phyloP scores from a whole-genome alignment of 495 filamentous ascomycete genomes.

The Penicillium coffeae region DNA sequence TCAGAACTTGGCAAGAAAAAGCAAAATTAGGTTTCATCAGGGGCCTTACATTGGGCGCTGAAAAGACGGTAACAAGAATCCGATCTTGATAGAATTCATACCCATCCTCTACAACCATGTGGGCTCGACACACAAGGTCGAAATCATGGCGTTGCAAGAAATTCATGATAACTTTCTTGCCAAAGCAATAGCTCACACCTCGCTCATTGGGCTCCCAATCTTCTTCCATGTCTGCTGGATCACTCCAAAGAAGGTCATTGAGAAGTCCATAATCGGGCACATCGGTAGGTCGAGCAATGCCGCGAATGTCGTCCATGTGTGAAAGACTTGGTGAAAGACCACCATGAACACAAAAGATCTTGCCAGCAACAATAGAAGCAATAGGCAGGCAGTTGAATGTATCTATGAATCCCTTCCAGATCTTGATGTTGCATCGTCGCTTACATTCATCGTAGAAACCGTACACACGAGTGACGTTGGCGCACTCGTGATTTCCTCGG shows the following conservation, averaged over 20 bases:
- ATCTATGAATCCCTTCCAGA: conserved; percentile 99
- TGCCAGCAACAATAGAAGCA: conserved; percentile 91
- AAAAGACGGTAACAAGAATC: conserved; percentile 95
- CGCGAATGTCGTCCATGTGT: conserved; percentile 98
- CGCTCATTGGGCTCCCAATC: conserved; percentile 98
- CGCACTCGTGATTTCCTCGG: conserved; percentile 96
- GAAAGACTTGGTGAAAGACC: conserved; percentile 87
- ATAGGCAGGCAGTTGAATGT: conserved; percentile 97
- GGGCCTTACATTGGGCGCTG: conserved; percentile 85
- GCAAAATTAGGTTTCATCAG: background rate
- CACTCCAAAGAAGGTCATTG: conserved; percentile 96
- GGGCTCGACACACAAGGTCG: conserved; percentile 92
- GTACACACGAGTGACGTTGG: conserved; percentile 97
- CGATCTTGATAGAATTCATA: conserved; percentile 99
- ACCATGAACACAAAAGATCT: conserved; percentile 99
- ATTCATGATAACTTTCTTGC: conserved; percentile 96
- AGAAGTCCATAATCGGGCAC: conserved; percentile 96
- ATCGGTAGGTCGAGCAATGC: conserved; percentile 93
- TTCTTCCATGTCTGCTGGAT: conserved; percentile 94
- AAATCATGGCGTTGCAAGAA: conserved; percentile 95
- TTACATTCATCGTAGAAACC: conserved; percentile 99
- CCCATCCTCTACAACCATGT: conserved; percentile 99
- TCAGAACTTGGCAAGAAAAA: conserved; percentile 11
- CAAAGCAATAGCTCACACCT: conserved; percentile 98
- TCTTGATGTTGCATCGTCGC: conserved; percentile 92